Evolutionary conservation across 805 yeast species (phyloP).

Genomic region (Zygosaccharomyces siamensis): DNA sequence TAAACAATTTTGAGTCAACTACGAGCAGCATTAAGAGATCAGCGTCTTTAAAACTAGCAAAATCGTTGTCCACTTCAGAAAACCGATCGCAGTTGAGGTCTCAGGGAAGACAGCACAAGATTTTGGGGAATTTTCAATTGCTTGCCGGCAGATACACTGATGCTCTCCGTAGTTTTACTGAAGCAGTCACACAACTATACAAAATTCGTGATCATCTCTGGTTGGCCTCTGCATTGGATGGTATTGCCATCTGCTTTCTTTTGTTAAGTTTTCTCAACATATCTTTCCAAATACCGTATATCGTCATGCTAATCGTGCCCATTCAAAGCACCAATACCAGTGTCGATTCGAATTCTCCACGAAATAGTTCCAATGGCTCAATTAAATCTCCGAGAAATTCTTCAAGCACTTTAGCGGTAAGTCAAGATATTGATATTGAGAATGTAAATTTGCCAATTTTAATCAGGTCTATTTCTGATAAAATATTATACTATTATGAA

Average conservation of each 20-base stretch:
- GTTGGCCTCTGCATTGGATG: constrained; percentile 86
- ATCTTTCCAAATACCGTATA: constrained; percentile 31
- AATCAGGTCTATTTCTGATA: constrained; percentile 37
- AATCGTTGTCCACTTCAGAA: constrained; percentile 32
- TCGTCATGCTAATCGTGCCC: constrained; percentile 35
- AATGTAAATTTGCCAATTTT: constrained; percentile 35
- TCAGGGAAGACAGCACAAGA: constrained; percentile 70
- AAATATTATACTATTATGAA: constrained; percentile 43
- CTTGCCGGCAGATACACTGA: constrained; percentile 73
- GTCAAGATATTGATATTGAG: constrained; percentile 21
- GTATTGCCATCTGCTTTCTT: constrained; percentile 61
- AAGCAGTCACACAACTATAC: constrained; percentile 57
- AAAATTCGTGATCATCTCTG: constrained; percentile 72
- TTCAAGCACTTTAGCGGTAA: constrained; percentile 24
- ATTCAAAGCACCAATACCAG: constrained; percentile 18
- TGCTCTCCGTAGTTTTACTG: constrained; percentile 70
- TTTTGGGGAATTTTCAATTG: constrained; percentile 69
- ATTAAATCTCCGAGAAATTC: constrained; percentile 48
- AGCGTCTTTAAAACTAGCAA: constrained; percentile 32
- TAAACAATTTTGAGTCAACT: constrained; percentile 27
- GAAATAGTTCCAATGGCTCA: constrained; percentile 33
- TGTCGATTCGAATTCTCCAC: constrained; percentile 13
- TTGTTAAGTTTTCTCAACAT: constrained; percentile 50
- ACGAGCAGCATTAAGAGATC: constrained; percentile 37
- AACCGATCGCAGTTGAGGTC: constrained; percentile 42